Conservation (phyloP, 805 yeast genomes). For the Lachancea thermotolerans region DNA sequence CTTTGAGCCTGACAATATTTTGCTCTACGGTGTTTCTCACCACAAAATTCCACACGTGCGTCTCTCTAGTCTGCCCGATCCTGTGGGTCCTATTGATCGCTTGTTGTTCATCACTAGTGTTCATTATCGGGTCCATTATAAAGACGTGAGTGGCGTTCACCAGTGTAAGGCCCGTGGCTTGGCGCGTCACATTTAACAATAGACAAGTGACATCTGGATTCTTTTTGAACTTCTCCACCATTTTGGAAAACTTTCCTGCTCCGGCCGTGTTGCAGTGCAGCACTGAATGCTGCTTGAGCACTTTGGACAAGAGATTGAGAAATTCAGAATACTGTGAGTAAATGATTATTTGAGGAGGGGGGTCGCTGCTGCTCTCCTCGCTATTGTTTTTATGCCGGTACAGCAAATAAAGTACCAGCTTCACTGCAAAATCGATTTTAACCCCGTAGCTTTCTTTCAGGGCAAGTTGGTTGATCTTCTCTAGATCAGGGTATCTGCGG, state of each 20-base stretch:
- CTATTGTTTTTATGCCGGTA: conserved; percentile 37
- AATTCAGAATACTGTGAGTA: conserved; percentile 88
- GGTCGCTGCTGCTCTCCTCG: conserved; percentile 13
- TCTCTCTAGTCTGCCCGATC: conserved; percentile 75
- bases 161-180: conserved; percentile 85
- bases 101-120: conserved; percentile 79
- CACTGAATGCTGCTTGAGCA: conserved; percentile 55
- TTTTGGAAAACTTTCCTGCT: conserved; percentile 15
- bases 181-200: conserved; percentile 73
- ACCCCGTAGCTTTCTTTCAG: conserved; percentile 62
- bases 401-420: conserved; percentile 61
- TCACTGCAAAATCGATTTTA: conserved; percentile 76
- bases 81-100: conserved; percentile 89
- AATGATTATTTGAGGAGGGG: conserved; percentile 68
- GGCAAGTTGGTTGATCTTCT: conserved; percentile 39
- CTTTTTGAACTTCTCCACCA: conserved; percentile 49
- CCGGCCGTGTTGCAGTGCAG: conserved; percentile 45
- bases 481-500: conserved; percentile 26
- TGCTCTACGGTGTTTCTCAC: conserved; percentile 84
- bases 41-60: conserved; percentile 90
- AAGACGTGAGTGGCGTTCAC: conserved; percentile 91
- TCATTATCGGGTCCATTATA: conserved; percentile 86
- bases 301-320: conserved; percentile 56
- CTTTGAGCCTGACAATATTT: conserved; percentile 49
- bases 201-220: conserved; percentile 70